phyloP scores from a whole-genome alignment of 2,329 filamentous ascomycete genomes.

The Elsinoe australis region DNA sequence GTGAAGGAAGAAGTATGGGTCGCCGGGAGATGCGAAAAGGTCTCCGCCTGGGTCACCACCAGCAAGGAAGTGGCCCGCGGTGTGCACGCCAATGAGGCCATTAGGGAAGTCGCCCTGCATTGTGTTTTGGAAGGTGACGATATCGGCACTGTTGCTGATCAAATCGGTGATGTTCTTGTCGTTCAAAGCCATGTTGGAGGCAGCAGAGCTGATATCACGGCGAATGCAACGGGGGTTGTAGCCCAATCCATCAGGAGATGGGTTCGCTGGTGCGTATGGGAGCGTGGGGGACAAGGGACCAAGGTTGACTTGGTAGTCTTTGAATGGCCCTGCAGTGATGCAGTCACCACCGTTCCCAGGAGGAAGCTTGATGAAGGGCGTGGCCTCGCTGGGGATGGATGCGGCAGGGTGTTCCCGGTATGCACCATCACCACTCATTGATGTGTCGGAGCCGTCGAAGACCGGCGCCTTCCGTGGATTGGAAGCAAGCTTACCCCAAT shows the following conservation, averaged over 20 bases:
- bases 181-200: conserved; percentile 17
- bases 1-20: conserved; percentile 44
- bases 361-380: conserved; percentile 31
- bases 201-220: conserved; percentile 30
- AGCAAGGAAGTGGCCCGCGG: conserved; percentile 41
- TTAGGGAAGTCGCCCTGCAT: conserved; percentile 25
- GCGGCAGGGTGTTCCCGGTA: conserved; percentile 36
- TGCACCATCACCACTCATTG: conserved; percentile 29
- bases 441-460: conserved; percentile 49
- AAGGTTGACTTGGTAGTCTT: conserved; percentile 38
- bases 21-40: conserved; percentile 38
- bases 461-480: conserved; percentile 43
- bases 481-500: conserved; percentile 44
- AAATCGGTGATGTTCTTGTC: conserved; percentile 21
- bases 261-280: conserved; percentile 26
- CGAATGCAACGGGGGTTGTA: conserved; percentile 33
- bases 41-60: conserved; percentile 42
- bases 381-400: conserved; percentile 18
- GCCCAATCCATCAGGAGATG: conserved; percentile 26
- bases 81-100: conserved; percentile 33
- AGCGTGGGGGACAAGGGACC: conserved; percentile 42
- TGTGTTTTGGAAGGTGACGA: conserved; percentile 23
- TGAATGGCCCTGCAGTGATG: conserved; percentile 45
- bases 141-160: conserved; percentile 21
- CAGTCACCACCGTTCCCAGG: conserved; percentile 48